These are phyloP conservation scores for Brassica juncea DNA, from an alignment of 345 rosid genomes.

Conservation along the genomic window DNA sequence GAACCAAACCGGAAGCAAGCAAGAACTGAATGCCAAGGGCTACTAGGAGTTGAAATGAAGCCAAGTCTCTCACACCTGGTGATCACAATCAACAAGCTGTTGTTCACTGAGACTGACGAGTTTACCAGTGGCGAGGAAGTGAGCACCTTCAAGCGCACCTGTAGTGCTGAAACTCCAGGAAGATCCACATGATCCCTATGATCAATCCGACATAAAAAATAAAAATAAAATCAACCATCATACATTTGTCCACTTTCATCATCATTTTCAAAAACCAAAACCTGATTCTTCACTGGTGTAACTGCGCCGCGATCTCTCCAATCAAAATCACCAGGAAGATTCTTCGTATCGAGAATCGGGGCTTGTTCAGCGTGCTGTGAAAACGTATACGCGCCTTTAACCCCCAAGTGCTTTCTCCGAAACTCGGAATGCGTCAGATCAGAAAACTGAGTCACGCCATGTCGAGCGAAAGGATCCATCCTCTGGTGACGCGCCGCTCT, in stretches of 20 bases:
- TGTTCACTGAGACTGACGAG: slow-evolving; percentile 94
- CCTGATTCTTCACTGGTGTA: slow-evolving; percentile 76
- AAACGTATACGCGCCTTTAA: slow-evolving; percentile 49
- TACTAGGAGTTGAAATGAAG: not conserved
- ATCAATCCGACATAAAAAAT: not conserved
- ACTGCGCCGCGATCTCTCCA: slow-evolving; percentile 93
- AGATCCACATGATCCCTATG: slow-evolving; percentile 86
- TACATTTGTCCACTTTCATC: not conserved
- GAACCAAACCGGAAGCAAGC: too few relatives aligned
- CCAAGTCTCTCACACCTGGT: slow-evolving; percentile 52
- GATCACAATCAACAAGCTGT: slow-evolving; percentile 95
- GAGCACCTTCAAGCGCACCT: slow-evolving; percentile 91
- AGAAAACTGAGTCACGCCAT: slow-evolving; percentile 84
- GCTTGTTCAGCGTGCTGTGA: slow-evolving; percentile 69
- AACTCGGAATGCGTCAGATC: slow-evolving; percentile 75
- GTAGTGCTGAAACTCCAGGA: slow-evolving; percentile 96
- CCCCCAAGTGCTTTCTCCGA: slow-evolving; percentile 49
- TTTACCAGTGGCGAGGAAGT: slow-evolving; percentile 75
- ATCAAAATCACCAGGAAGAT: slow-evolving; percentile 72
- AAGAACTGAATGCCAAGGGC: too few relatives aligned
- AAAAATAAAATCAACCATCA: not conserved
- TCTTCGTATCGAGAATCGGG: slow-evolving; percentile 66
- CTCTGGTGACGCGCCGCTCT: slow-evolving; percentile 69
- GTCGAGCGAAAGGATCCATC: slow-evolving; percentile 67
- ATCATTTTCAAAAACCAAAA: slow-evolving; percentile 2